A percentile compares a stretch with the other conserved stretches of the same genome.
Evolutionary conservation across 148 eudicot genomes (phyloP).

Genomic region (Persicaria maculosa): DNA sequence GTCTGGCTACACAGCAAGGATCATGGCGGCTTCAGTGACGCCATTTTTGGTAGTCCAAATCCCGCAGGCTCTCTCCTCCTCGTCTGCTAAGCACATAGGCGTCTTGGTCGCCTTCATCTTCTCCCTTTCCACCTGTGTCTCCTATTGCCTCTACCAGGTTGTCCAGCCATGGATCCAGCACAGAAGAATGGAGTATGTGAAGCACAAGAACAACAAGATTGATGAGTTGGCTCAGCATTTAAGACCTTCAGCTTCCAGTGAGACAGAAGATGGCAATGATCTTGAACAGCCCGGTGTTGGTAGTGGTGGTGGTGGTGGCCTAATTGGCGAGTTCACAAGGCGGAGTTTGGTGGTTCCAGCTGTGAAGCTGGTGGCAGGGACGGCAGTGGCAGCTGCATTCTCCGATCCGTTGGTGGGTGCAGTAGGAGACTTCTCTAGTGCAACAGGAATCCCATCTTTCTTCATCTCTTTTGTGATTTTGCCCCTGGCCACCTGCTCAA

Average conservation of each 20-base stretch:
- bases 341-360: conserved; percentile 1
- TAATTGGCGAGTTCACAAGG: conserved; percentile 12
- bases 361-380: conserved; percentile 27
- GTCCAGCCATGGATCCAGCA: conserved; percentile 51
- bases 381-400: conserved; percentile 35
- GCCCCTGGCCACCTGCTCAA: conserved; percentile 42
- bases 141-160: conserved; percentile 21
- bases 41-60: not conserved
- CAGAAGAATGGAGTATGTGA: conserved; percentile 37
- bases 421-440: conserved; percentile 38
- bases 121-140: not conserved
- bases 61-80: not conserved
- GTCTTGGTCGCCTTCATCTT: not conserved
- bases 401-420: conserved; percentile 51
- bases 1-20: not conserved
- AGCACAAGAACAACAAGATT: conserved; percentile 33
- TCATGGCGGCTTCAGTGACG: not conserved
- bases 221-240: conserved; percentile 31
- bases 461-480: conserved; percentile 41
- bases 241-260: conserved; percentile 13
- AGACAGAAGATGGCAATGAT: conserved; percentile 28
- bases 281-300: conserved; percentile 30
- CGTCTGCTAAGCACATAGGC: not conserved
- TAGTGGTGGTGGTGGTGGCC: conserved; percentile 14
- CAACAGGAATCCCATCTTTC: conserved; percentile 41